These are phyloP conservation scores for Davidsoniella australis DNA, from an alignment of 2,329 filamentous ascomycete genomes.

Conservation along the genomic window DNA sequence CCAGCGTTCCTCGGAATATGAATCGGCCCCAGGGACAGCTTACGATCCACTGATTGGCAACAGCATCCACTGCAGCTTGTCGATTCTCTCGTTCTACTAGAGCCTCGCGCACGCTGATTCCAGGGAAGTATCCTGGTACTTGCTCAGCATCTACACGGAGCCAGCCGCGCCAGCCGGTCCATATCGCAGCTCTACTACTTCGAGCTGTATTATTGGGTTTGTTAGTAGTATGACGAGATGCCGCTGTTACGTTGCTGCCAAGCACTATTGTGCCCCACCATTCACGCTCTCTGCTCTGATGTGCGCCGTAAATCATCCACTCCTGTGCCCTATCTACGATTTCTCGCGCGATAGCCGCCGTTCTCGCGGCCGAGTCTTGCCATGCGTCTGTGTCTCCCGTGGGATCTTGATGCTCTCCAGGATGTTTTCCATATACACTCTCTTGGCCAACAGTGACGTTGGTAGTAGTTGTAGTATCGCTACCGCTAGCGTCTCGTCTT, in stretches of 20 bases:
- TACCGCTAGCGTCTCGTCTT: no score
- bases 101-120: conserved; percentile 28
- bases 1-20: conserved; percentile 18
- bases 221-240: no score
- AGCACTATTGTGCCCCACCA: conserved; percentile 44
- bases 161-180: conserved; percentile 26
- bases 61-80: conserved; percentile 24
- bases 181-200: neutral
- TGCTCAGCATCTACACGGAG: conserved; percentile 30
- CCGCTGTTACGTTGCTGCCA: conserved; percentile 18
- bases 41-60: conserved; percentile 22
- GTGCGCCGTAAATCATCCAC: conserved; percentile 33
- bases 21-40: conserved; percentile 32
- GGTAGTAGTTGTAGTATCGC: no score
- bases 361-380: neutral
- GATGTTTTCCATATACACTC: no score
- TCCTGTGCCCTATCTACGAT: conserved; percentile 25
- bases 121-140: conserved; percentile 23
- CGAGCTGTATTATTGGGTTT: no score
- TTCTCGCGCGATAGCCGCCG: conserved; percentile 17
- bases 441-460: no score
- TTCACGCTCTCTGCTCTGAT: conserved; percentile 27
- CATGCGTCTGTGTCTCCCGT: no score
- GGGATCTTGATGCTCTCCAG: no score
- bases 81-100: conserved; percentile 24